A percentile compares a stretch with the other conserved stretches of the same genome.
Conservation (phyloP, 2,329 filamentous ascomycete species). For the Talaromyces sp. region DNA sequence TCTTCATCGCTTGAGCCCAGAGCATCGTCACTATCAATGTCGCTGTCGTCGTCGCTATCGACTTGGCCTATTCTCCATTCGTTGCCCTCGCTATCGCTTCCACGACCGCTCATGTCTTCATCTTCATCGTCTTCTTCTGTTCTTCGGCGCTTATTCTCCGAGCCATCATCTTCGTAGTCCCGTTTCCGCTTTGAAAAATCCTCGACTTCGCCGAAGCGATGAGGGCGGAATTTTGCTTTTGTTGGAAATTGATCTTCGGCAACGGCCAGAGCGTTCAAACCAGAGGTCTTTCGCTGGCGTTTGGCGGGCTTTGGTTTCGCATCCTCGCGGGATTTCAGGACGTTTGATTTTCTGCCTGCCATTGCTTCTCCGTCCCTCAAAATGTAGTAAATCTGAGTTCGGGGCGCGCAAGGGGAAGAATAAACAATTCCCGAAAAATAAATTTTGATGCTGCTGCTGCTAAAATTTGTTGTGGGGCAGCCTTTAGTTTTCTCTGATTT, state of each 20-base stretch:
- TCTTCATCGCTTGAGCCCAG: conserved; percentile 87
- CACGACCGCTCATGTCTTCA: conserved; percentile 38
- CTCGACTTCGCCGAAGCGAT: conserved; percentile 54
- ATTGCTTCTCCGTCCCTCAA: conserved; percentile 18
- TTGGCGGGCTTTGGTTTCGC: conserved; percentile 36
- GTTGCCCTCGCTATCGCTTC: conserved; percentile 79
- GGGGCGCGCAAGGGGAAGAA: background rate
- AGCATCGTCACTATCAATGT: conserved; percentile 71
- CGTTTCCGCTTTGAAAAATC: conserved; percentile 40
- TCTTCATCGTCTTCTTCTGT: conserved; percentile 50
- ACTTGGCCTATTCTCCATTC: conserved; percentile 74
- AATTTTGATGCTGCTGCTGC: conserved; percentile 3
- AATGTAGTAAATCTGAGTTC: background rate
- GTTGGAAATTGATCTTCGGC: conserved; percentile 54
- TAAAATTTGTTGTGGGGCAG: conserved; percentile 2
- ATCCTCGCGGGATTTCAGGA: conserved; percentile 33
- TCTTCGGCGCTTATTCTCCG: conserved; percentile 40
- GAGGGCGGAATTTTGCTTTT: conserved; percentile 47
- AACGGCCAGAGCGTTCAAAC: conserved; percentile 59
- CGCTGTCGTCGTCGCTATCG: conserved; percentile 60
- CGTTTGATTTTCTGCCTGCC: conserved; percentile 36
- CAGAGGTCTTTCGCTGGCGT: conserved; percentile 43
- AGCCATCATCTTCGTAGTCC: conserved; percentile 37
- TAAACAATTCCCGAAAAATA: background rate
- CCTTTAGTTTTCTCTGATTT: conserved; percentile 1